Percentiles rank a stretch among this genome's conserved stretches.
Conservation (phyloP, 371 early-diverging fungal genomes). For the Mucor indicus region DNA sequence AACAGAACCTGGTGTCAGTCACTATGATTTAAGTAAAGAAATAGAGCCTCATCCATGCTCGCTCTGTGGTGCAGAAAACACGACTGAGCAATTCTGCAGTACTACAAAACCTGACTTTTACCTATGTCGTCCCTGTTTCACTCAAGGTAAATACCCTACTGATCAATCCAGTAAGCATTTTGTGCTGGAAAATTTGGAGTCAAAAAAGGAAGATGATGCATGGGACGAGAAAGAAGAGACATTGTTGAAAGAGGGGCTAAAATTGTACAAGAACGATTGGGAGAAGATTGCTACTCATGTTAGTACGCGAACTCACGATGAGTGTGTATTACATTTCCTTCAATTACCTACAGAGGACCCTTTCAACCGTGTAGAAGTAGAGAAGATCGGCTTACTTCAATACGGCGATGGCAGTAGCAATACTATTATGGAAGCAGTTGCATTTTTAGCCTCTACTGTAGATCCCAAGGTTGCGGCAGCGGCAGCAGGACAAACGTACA, state of each 20-base stretch:
- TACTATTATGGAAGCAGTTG: constrained; percentile 93
- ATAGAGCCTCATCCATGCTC: constrained; percentile 13
- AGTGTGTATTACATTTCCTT: constrained; percentile 42
- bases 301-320: constrained; percentile 39
- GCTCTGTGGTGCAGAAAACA: constrained; percentile 3
- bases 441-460: constrained; percentile 94
- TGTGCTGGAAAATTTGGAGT: background rate
- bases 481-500: constrained; percentile 55
- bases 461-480: constrained; percentile 90
- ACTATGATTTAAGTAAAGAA: constrained; percentile 1
- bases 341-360: constrained; percentile 61
- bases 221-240: constrained; percentile 41
- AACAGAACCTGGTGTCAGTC: background rate
- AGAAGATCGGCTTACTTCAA: constrained; percentile 39
- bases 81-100: constrained; percentile 14
- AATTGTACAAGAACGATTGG: constrained; percentile 35
- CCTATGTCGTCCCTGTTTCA: constrained; percentile 18
- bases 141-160: constrained; percentile 42
- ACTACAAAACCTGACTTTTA: constrained; percentile 4
- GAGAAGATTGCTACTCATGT: constrained; percentile 40
- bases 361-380: constrained; percentile 49
- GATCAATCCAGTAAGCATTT: constrained; percentile 34
- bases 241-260: constrained; percentile 31
- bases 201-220: background rate
- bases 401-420: constrained; percentile 80